These are phyloP conservation scores for Byssoonygena ceratinophila DNA, from an alignment of 2,329 filamentous ascomycete genomes.

Conservation along the genomic window DNA sequence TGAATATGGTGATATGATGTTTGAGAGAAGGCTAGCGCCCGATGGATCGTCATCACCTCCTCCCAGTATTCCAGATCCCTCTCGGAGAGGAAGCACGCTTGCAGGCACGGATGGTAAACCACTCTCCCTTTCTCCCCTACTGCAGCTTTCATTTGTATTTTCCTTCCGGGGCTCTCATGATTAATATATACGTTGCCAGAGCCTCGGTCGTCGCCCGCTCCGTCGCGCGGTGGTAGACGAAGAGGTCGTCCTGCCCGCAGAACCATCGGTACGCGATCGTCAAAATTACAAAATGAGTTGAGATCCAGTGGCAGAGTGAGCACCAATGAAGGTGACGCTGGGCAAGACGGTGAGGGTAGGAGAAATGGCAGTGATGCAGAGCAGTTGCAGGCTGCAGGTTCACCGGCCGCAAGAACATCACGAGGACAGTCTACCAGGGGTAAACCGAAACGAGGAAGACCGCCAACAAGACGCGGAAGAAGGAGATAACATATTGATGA, in stretches of 20 bases:
- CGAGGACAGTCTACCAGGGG: conserved; percentile 28
- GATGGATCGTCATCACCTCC: conserved; percentile 35
- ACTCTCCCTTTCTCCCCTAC: too few relatives aligned
- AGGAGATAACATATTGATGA: conserved; percentile 17
- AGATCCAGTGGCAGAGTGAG: conserved; percentile 25
- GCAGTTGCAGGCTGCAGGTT: conserved; percentile 29
- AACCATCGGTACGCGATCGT: conserved; percentile 30
- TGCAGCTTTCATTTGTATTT: not conserved
- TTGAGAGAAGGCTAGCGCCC: conserved; percentile 36
- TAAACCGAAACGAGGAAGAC: conserved; percentile 24
- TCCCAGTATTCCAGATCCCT: conserved; percentile 27
- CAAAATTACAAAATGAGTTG: conserved; percentile 32
- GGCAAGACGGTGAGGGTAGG: conserved; percentile 33
- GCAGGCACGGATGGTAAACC: conserved; percentile 41
- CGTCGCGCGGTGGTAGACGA: conserved; percentile 31
- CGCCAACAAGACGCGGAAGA: conserved; percentile 29
- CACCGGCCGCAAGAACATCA: conserved; percentile 27
- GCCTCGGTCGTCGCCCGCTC: conserved; percentile 35
- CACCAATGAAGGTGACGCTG: conserved; percentile 32
- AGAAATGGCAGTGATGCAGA: conserved; percentile 29
- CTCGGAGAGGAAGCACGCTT: conserved; percentile 36
- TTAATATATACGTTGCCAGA: conserved; percentile 23
- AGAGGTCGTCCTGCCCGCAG: conserved; percentile 27
- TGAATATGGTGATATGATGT: conserved; percentile 41
- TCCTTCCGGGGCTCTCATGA: not conserved